Percentiles rank a stretch among this genome's conserved stretches.
Evolutionary conservation across 805 yeast species (phyloP).

Genomic region (Cyberlindnera samutprakarnensis): DNA sequence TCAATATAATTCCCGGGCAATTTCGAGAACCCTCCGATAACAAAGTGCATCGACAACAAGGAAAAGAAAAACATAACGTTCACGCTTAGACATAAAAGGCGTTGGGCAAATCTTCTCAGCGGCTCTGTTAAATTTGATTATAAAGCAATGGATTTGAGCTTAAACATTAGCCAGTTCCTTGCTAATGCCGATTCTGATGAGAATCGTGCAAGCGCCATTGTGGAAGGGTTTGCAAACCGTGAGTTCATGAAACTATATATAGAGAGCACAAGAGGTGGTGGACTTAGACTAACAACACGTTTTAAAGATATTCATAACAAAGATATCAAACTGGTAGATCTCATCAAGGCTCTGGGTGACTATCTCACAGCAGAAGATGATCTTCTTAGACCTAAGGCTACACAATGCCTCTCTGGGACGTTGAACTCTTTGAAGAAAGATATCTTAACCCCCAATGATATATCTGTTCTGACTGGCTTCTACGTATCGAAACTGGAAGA

Average conservation of each 20-base stretch:
- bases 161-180: conserved; percentile 28
- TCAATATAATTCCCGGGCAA: too few relatives aligned
- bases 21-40: too few relatives aligned
- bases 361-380: conserved; percentile 55
- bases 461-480: conserved; percentile 39
- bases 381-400: conserved; percentile 40
- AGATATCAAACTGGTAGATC: conserved; percentile 26
- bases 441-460: conserved; percentile 30
- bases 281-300: too few relatives aligned
- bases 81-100: too few relatives aligned
- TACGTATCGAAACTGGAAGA: conserved; percentile 64
- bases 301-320: too few relatives aligned
- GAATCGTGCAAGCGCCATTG: conserved; percentile 22
- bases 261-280: too few relatives aligned
- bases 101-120: too few relatives aligned
- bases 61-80: too few relatives aligned
- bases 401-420: conserved; percentile 34
- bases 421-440: conserved; percentile 24
- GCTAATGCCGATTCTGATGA: conserved; percentile 32
- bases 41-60: too few relatives aligned
- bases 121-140: too few relatives aligned
- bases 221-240: conserved; percentile 23
- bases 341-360: conserved; percentile 55
- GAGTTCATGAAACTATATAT: too few relatives aligned
- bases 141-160: conserved; percentile 1